Base-by-base conservation (phyloP, 768 basidiomycete species). In the Lepiota brunneoincarnata region DNA sequence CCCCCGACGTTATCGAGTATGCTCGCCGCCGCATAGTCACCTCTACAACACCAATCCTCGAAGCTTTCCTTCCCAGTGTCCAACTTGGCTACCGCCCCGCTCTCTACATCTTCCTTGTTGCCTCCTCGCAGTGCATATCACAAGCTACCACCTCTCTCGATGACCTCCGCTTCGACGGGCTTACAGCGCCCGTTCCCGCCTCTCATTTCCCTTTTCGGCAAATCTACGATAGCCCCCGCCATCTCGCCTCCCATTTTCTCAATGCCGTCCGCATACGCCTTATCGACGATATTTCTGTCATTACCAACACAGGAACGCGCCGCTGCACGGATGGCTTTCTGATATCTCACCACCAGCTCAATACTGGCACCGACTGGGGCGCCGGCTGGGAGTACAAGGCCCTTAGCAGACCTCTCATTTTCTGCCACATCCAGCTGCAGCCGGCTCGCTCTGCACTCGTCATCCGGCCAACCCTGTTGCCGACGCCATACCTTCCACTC, bases 311-410 rank as follows among this genome's bases (percentile, higher is more conserved):
- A 59, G 48, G 61, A 61, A 45, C 61, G 56, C 75, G 74, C 39
- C 75, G 86, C 21, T 70, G 86, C 38, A 79, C 76, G 61, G 75
- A 76, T 46, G 89, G 89, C 0, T 83, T 91, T 59, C 63, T 91
- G n/a, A 74, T 89, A 9, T 78, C 76, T 21, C 51, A 44, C 44
- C 52, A 38, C 2, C 43, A 45, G 14, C 17, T 17, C n/a, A 46
- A 43, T 5, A 12, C 52, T 12, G 37, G 35, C 26, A 42, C 50
- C 10, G 82, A 84, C 62, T 89, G 88, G 88, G 78, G 78, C 20
- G 63, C 71, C n/a, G 78, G 79, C 14, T 88, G 86, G 87, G 76
- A 87, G 35, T 75, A 79, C 58, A 74, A 76, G 52, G 68, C 77
- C 4, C 72, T 70, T 23, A 71, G 74, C 39, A 84, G 87, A 50